These are phyloP conservation scores for Terfezia boudieri DNA, from an alignment of 495 filamentous ascomycete genomes.

Conservation along the genomic window DNA sequence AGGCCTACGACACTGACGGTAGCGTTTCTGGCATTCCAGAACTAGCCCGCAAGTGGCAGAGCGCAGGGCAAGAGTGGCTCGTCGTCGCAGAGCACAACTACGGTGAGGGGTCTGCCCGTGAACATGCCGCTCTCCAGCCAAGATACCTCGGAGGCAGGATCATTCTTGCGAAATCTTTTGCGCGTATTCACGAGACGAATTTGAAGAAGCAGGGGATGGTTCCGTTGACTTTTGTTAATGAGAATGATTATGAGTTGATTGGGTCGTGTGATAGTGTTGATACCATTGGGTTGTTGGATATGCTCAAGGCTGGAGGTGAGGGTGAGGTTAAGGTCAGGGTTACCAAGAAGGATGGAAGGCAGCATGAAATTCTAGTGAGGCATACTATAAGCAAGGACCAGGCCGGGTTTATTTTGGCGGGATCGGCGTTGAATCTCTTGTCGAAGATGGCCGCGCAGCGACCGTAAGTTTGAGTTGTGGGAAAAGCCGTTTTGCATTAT, in stretches of 20 bases:
- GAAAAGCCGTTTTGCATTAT: neutral
- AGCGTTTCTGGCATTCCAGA: slow-evolving; percentile 50
- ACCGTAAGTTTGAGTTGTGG: neutral
- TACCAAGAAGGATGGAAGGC: slow-evolving; percentile 38
- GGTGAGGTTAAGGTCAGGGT: slow-evolving; percentile 52
- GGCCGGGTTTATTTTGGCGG: slow-evolving; percentile 72
- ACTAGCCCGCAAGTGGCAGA: slow-evolving; percentile 61
- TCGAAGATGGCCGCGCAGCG: slow-evolving; percentile 27
- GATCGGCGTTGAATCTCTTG: slow-evolving; percentile 79
- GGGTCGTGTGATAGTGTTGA: slow-evolving; percentile 58
- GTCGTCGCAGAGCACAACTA: slow-evolving; percentile 97
- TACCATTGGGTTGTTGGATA: slow-evolving; percentile 63
- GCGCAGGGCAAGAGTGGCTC: slow-evolving; percentile 50
- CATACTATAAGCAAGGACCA: slow-evolving; percentile 77
- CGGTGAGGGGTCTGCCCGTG: slow-evolving; percentile 82
- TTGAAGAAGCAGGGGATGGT: slow-evolving; percentile 98
- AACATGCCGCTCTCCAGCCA: slow-evolving; percentile 93
- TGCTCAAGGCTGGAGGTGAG: slow-evolving; percentile 52
- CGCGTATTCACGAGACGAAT: slow-evolving; percentile 95
- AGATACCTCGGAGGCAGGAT: slow-evolving; percentile 74
- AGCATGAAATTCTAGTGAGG: slow-evolving; percentile 36
- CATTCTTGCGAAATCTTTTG: slow-evolving; percentile 79
- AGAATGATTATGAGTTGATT: slow-evolving; percentile 77
- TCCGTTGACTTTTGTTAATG: slow-evolving; percentile 67
- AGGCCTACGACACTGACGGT: slow-evolving; percentile 63